These are phyloP conservation scores for Erythrophleum ivorense DNA, from an alignment of 331 rosid genomes.

Conservation along the genomic window DNA sequence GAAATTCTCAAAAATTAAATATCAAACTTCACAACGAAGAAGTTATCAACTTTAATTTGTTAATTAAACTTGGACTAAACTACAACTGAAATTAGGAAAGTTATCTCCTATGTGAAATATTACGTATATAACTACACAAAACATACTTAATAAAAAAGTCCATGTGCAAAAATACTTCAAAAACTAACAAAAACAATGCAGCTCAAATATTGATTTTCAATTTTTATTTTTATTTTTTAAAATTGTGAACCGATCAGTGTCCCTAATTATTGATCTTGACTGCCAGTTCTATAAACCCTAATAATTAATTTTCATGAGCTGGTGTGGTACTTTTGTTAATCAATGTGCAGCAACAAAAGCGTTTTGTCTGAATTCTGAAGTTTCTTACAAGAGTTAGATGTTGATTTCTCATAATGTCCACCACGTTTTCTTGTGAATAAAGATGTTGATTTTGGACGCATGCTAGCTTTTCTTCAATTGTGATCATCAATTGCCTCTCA, in stretches of 20 bases:
- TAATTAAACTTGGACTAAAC: not conserved
- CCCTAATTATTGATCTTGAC: too few species aligned
- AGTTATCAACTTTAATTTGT: too few species aligned
- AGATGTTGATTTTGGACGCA: conserved; percentile 31
- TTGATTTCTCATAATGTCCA: conserved; percentile 41
- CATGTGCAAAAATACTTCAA: too few species aligned
- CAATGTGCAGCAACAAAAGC: not conserved
- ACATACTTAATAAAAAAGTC: too few species aligned
- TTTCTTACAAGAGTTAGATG: not conserved
- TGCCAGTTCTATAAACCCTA: not conserved
- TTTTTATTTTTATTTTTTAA: too few species aligned
- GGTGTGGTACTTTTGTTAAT: not conserved
- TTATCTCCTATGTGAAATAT: too few species aligned
- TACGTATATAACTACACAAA: too few species aligned
- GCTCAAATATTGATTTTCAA: not conserved
- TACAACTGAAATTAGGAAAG: too few species aligned
- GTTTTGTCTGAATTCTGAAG: conserved; percentile 5
- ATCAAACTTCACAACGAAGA: too few species aligned
- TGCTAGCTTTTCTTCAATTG: not conserved
- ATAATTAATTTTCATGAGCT: not conserved
- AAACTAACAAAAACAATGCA: not conserved
- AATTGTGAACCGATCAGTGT: too few species aligned
- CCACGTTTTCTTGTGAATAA: conserved; percentile 2
- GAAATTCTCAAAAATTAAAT: too few species aligned
- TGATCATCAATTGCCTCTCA: not conserved